Conservation (phyloP, 306 rosid genomes). For the Astragalus glycyphyllos region DNA sequence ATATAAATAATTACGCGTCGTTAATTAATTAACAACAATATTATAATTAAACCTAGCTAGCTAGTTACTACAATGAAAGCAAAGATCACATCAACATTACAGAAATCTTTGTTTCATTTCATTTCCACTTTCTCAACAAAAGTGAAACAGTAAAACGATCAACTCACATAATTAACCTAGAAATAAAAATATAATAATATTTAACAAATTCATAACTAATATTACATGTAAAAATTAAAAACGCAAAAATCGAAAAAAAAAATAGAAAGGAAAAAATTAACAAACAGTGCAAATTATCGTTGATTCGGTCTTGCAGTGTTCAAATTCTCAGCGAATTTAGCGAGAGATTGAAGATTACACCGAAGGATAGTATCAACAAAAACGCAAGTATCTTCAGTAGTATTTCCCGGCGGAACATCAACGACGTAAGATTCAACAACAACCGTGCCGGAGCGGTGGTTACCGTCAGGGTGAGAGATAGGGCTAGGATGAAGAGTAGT, state of each 20-base stretch:
- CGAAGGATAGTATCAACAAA: slow-evolving; percentile 90
- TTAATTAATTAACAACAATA: background rate
- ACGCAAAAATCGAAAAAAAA: background rate
- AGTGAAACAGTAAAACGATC: slow-evolving; percentile 6
- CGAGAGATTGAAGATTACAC: slow-evolving; percentile 91
- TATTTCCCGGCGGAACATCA: slow-evolving; percentile 94
- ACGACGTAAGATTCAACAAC: slow-evolving; percentile 94
- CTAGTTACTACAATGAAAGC: slow-evolving; percentile 10
- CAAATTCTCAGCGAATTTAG: slow-evolving; percentile 73
- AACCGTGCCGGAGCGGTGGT: slow-evolving; percentile 53
- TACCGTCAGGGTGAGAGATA: slow-evolving; percentile 35
- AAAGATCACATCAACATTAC: background rate
- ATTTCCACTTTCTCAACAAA: background rate
- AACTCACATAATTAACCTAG: slow-evolving; percentile 7
- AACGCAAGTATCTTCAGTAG: slow-evolving; percentile 77
- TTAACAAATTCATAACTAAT: slow-evolving; percentile 4
- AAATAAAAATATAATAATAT: background rate
- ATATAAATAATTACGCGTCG: background rate
- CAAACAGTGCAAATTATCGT: slow-evolving; percentile 21
- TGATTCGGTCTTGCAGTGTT: slow-evolving; percentile 40
- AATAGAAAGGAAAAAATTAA: background rate
- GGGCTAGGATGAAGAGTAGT: slow-evolving; percentile 74
- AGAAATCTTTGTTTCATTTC: slow-evolving; percentile 35
- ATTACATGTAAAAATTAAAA: slow-evolving; percentile 31
- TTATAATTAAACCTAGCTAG: too few species aligned